Percentiles rank a stretch among this genome's conserved stretches.
Evolutionary conservation across 306 rosid genomes (phyloP).

Genomic region (Trifolium repens): DNA sequence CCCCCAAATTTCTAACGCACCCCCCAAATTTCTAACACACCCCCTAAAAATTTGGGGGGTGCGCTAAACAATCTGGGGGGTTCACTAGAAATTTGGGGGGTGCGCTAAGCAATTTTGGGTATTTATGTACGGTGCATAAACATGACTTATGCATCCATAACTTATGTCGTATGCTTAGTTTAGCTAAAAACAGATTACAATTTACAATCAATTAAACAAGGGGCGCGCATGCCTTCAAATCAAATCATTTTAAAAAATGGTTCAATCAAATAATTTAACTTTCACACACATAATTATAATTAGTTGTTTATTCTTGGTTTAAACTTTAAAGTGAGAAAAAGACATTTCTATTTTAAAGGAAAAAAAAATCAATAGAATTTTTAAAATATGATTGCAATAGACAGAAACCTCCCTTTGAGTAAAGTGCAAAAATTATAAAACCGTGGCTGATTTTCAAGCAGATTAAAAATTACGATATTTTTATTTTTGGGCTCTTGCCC

Average conservation of each 20-base stretch:
- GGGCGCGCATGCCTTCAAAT: slow-evolving; percentile 4
- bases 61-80: no score
- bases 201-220: slow-evolving; percentile 20
- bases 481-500: no score
- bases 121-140: no score
- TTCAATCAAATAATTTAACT: slow-evolving; percentile 5
- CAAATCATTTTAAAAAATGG: not conserved
- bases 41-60: no score
- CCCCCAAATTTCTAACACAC: no score
- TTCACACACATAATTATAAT: not conserved
- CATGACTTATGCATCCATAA: no score
- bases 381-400: slow-evolving; percentile 1
- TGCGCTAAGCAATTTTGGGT: no score
- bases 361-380: not conserved
- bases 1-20: no score
- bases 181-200: not conserved
- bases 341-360: not conserved
- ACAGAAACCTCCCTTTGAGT: not conserved
- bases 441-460: not conserved
- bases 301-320: not conserved
- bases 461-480: not conserved
- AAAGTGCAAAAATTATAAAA: not conserved
- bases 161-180: not conserved
- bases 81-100: no score
- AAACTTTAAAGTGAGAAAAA: not conserved